Base-by-base conservation (phyloP, 1,284 basidiomycete species). In the Rhodotorula sp. region DNA sequence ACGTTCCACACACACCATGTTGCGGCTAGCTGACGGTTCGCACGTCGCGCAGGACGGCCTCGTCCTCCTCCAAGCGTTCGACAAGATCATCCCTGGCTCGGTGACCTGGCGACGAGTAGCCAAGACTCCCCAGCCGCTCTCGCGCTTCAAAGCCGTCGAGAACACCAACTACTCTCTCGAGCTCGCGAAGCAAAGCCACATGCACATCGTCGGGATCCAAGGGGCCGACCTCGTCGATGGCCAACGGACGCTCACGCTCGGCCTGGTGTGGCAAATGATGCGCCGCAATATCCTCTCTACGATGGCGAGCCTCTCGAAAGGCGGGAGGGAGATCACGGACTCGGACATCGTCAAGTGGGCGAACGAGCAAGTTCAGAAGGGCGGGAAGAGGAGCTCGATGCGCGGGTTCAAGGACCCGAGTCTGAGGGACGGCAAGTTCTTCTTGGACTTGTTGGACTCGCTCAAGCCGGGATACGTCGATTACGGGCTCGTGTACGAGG, bases 261-360 rank as follows among this genome's bases (percentile, higher is more conserved):
- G 95, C 34, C 86, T 98, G 34, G 94, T 98, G 0, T 99, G 95
- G 95, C 95, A 98, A 80, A 83, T 98, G 69, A 98, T 98, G 95
- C 56, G 81, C 67, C 82, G 95, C 83, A 95, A 89, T 81, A 97
- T 99, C 79, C 88, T 89, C 53, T 91, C 94, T 81, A 99, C 94
- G 1, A 86, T 99, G 52, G 88, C 87, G 44, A 85, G 86, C 8
- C 85, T 98, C 24, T 87, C 87, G 30, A 88, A 87, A 79, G 85
- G 87, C 53, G 92, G 92, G 0, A 85, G 87, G 2, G 89, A 89
- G 2, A 89, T 97, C 65, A 90, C 87, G 63, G 96, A 99, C 79
- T 87, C 86, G 31, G 94, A 99, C 79, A 96, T 99, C 81, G 88
- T 99, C 66, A 89, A 87, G 76, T 99, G 95, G 96, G 94, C 95